These are phyloP conservation scores for Pyrenophora tritici-repentis DNA, from an alignment of 2,329 filamentous ascomycete genomes.

Conservation along the genomic window DNA sequence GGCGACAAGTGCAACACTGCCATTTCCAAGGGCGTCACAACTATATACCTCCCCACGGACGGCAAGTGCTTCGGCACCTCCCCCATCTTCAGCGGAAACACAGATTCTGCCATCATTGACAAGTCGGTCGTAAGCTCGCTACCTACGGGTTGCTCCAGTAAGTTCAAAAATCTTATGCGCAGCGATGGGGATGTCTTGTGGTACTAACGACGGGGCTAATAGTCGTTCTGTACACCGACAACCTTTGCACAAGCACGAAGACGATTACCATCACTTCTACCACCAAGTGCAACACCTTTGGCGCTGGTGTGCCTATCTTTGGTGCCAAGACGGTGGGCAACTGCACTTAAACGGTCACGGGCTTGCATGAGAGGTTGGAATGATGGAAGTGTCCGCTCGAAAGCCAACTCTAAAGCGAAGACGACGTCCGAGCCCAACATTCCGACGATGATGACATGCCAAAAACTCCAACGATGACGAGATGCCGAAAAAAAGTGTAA, in stretches of 20 bases:
- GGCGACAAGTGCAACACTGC: constrained; percentile 16
- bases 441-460: background rate
- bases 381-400: background rate
- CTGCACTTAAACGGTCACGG: constrained; percentile 1
- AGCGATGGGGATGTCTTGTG: too few relatives aligned
- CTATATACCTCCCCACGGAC: constrained; percentile 20
- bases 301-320: constrained; percentile 12
- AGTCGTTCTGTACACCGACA: constrained; percentile 13
- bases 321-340: constrained; percentile 19
- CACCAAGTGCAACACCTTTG: constrained; percentile 15
- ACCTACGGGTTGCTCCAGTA: constrained; percentile 19
- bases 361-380: background rate
- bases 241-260: constrained; percentile 7
- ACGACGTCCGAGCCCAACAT: constrained; percentile 15
- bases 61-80: constrained; percentile 19
- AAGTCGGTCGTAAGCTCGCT: background rate
- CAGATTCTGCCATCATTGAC: constrained; percentile 11
- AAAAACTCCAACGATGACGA: background rate
- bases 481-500: background rate
- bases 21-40: constrained; percentile 8
- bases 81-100: constrained; percentile 21
- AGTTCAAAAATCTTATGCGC: background rate
- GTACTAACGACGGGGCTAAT: background rate
- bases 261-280: constrained; percentile 6
- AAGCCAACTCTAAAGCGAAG: background rate